Evolutionary conservation across 345 rosid species (phyloP).

Genomic region (Salix arbutifolia): DNA sequence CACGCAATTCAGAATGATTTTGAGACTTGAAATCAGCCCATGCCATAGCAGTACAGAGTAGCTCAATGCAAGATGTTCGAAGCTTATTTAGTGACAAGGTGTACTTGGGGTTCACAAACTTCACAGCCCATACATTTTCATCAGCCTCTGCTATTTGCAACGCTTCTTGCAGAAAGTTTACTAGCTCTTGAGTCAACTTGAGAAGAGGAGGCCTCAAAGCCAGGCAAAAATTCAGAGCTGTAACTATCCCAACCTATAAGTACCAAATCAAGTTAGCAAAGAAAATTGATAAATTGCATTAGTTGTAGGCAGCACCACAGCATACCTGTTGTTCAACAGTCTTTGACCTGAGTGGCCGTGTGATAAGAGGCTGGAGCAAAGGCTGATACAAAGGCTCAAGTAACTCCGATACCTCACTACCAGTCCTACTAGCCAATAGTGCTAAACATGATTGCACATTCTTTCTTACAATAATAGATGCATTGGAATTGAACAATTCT

Average conservation of each 20-base stretch:
- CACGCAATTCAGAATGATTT: slow-evolving; percentile 76
- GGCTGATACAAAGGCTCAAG: slow-evolving; percentile 87
- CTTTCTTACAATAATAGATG: slow-evolving; percentile 82
- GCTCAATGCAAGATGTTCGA: slow-evolving; percentile 94
- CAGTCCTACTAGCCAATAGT: slow-evolving; percentile 95
- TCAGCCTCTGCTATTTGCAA: slow-evolving; percentile 98
- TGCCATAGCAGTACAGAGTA: slow-evolving; percentile 96
- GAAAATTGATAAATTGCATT: slow-evolving; percentile 3
- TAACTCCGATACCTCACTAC: slow-evolving; percentile 95
- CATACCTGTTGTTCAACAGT: slow-evolving; percentile 97
- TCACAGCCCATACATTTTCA: slow-evolving; percentile 83
- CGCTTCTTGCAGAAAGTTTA: slow-evolving; percentile 98
- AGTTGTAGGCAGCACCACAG: not conserved
- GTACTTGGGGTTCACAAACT: slow-evolving; percentile 83
- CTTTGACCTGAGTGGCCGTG: slow-evolving; percentile 83
- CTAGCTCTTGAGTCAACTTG: slow-evolving; percentile 87
- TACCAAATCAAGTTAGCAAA: slow-evolving; percentile 25
- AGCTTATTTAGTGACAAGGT: slow-evolving; percentile 79
- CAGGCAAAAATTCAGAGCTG: slow-evolving; percentile 92
- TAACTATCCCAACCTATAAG: slow-evolving; percentile 86
- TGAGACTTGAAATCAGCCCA: slow-evolving; percentile 92
- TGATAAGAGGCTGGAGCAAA: slow-evolving; percentile 82
- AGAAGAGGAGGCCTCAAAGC: slow-evolving; percentile 97
- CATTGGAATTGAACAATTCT: slow-evolving; percentile 85
- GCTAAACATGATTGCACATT: slow-evolving; percentile 95